These are phyloP conservation scores for Marsdenia floribunda DNA, from an alignment of 257 asterid species.

Conservation along the genomic window DNA sequence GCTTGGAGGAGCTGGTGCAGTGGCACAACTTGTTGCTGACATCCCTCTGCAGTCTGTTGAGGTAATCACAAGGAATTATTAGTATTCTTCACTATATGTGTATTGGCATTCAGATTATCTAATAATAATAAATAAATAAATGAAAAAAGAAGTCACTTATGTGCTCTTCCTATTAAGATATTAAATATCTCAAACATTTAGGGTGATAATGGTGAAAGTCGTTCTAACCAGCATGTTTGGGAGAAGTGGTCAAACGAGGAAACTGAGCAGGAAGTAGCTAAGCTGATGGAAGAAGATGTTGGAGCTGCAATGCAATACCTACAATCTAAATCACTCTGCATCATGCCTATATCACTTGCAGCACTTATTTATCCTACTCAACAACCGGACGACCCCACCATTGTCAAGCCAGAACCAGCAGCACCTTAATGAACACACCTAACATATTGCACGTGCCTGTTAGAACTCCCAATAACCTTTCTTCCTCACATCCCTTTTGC, in stretches of 20 bases:
- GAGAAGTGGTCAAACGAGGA: slow-evolving; percentile 82
- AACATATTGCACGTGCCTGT: slow-evolving; percentile 32
- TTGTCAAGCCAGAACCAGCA: slow-evolving; percentile 58
- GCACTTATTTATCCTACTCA: slow-evolving; percentile 66
- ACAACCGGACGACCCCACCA: slow-evolving; percentile 39
- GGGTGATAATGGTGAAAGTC: slow-evolving; percentile 51
- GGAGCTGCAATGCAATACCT: slow-evolving; percentile 87
- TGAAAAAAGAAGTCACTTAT: too few species aligned
- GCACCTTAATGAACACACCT: slow-evolving; percentile 42
- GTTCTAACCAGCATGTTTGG: slow-evolving; percentile 60
- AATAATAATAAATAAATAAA: too few species aligned
- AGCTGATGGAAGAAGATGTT: slow-evolving; percentile 78
- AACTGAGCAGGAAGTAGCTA: slow-evolving; percentile 72
- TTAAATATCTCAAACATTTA: slow-evolving; percentile 15
- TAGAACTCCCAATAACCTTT: slow-evolving; percentile 31
- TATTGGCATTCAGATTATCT: background rate
- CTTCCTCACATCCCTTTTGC: slow-evolving; percentile 17
- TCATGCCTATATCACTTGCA: slow-evolving; percentile 90
- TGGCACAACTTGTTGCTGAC: slow-evolving; percentile 81
- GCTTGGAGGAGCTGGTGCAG: slow-evolving; percentile 90
- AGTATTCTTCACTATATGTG: background rate
- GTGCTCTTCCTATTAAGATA: slow-evolving; percentile 1
- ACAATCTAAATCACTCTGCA: slow-evolving; percentile 82
- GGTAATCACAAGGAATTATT: slow-evolving; percentile 33
- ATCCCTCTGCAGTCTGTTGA: slow-evolving; percentile 64